phyloP scores from a whole-genome alignment of 148 eudicot species.

The Chenopodium album region DNA sequence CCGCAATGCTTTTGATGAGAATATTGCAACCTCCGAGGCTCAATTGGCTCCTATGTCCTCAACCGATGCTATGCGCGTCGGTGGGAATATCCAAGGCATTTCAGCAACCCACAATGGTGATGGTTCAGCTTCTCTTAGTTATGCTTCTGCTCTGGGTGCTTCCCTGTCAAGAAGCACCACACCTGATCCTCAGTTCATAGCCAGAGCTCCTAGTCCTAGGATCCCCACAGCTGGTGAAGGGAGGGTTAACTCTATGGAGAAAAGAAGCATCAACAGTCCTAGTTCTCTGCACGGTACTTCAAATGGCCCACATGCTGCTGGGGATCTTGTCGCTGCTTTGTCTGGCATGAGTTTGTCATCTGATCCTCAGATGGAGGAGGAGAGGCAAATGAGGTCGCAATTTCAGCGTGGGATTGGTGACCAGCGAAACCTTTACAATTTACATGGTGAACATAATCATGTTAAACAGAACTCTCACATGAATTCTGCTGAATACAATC shows the following conservation, averaged over 20 bases:
- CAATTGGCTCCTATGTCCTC: constrained; percentile 51
- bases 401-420: constrained; percentile 43
- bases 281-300: constrained; percentile 39
- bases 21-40: constrained; percentile 42
- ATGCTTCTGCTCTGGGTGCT: constrained; percentile 74
- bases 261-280: constrained; percentile 47
- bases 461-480: constrained; percentile 30
- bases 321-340: constrained; percentile 56
- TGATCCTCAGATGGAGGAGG: constrained; percentile 45
- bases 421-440: constrained; percentile 37
- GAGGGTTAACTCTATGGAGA: constrained; percentile 49
- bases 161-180: constrained; percentile 75
- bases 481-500: constrained; percentile 33
- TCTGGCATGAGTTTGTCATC: constrained; percentile 58
- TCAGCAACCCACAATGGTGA: constrained; percentile 35
- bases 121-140: constrained; percentile 52
- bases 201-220: constrained; percentile 72
- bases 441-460: constrained; percentile 44
- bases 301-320: constrained; percentile 35
- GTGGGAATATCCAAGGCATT: constrained; percentile 35
- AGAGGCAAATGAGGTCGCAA: constrained; percentile 40
- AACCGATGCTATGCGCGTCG: constrained; percentile 38
- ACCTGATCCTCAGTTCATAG: constrained; percentile 68
- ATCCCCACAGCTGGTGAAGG: constrained; percentile 66
- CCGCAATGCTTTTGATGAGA: constrained; percentile 55